A percentile compares a stretch with the other conserved stretches of the same genome.
phyloP scores from a whole-genome alignment of 164 flowering plant genomes.

The Echeveria elegans region DNA sequence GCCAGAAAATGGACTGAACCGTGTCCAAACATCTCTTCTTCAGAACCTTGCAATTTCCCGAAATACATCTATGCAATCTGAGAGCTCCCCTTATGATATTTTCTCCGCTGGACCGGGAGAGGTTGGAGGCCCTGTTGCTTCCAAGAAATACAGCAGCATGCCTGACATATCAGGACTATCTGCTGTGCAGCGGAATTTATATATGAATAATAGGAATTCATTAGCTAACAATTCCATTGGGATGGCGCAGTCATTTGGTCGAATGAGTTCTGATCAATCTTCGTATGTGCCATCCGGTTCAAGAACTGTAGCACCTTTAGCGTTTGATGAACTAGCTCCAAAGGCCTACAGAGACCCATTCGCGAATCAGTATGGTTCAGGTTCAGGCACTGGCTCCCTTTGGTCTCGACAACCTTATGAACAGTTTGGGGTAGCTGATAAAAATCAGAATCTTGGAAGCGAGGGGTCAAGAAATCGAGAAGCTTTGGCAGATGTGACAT shows the following conservation, averaged over 20 bases:
- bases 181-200: constrained; percentile 31
- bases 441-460: constrained; percentile 16
- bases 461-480: constrained; percentile 18
- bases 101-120: constrained; percentile 30
- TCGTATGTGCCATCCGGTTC: constrained; percentile 26
- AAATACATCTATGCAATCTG: constrained; percentile 38
- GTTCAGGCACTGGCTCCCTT: too few relatives aligned
- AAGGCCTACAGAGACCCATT: constrained; percentile 41
- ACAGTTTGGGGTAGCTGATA: constrained; percentile 74
- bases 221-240: too few relatives aligned
- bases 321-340: constrained; percentile 55
- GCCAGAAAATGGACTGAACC: constrained; percentile 37
- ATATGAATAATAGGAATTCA: constrained; percentile 25
- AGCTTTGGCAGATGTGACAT: constrained; percentile 20
- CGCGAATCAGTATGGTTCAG: constrained; percentile 34
- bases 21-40: constrained; percentile 35
- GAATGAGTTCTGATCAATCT: constrained; percentile 28
- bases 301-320: constrained; percentile 35
- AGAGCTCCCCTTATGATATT: constrained; percentile 32
- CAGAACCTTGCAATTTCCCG: constrained; percentile 40
- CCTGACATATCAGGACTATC: constrained; percentile 76
- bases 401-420: too few relatives aligned
- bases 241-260: constrained; percentile 33
- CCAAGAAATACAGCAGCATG: constrained; percentile 79
- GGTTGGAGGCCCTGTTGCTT: constrained; percentile 23